Conservation (phyloP, 495 filamentous ascomycete genomes). For the Podospora didyma region DNA sequence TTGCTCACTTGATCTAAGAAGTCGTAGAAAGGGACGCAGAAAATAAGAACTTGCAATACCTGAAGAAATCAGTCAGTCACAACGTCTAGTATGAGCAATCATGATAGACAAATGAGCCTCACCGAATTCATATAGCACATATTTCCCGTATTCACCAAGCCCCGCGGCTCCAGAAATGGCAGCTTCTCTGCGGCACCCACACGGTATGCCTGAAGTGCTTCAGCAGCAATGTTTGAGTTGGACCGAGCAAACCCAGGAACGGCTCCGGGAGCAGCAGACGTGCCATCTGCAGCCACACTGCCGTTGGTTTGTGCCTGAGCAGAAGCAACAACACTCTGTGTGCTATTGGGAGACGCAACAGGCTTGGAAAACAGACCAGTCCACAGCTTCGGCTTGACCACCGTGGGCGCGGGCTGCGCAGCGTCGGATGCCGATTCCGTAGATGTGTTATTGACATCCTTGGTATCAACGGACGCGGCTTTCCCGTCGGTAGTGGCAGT, state of each 20-base stretch:
- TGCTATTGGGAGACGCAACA: constrained; percentile 26
- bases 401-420: constrained; percentile 33
- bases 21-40: constrained; percentile 88
- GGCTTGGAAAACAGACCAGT: constrained; percentile 66
- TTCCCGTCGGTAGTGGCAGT: constrained; percentile 32
- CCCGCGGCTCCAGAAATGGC: constrained; percentile 86
- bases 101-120: constrained; percentile 29
- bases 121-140: constrained; percentile 99
- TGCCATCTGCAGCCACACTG: constrained; percentile 14
- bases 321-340: constrained; percentile 20
- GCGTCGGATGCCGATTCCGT: constrained; percentile 22
- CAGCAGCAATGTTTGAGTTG: constrained; percentile 62
- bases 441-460: constrained; percentile 13
- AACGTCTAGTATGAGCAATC: background rate
- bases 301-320: constrained; percentile 22
- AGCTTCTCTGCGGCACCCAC: constrained; percentile 61
- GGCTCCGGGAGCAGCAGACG: constrained; percentile 12
- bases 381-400: constrained; percentile 67
- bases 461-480: constrained; percentile 21
- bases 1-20: constrained; percentile 87
- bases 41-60: constrained; percentile 91
- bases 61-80: constrained; percentile 33
- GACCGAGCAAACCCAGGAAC: constrained; percentile 42
- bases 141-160: constrained; percentile 93
- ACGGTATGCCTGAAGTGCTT: constrained; percentile 65